phyloP scores from a whole-genome alignment of 1,284 basidiomycete genomes.

The Athelia sp. region DNA sequence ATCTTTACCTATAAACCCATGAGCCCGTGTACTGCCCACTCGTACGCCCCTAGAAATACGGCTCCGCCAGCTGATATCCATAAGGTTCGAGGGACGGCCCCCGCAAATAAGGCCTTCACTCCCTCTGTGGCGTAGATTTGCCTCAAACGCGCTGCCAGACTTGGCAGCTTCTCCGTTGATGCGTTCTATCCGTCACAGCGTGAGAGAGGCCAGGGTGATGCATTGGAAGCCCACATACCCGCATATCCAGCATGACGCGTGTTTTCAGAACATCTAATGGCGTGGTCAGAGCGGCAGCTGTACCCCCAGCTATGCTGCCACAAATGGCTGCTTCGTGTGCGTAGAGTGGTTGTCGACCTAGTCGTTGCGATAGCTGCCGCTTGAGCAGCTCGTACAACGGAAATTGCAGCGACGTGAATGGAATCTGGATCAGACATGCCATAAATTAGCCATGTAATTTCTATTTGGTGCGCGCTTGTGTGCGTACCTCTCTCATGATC shows the following conservation, averaged over 20 bases:
- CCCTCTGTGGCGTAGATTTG: conserved; percentile 79
- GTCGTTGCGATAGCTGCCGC: conserved; percentile 43
- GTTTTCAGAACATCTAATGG: conserved; percentile 98
- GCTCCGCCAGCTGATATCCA: conserved; percentile 98
- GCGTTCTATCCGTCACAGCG: conserved; percentile 37
- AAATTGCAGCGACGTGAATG: conserved; percentile 97
- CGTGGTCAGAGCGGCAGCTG: conserved; percentile 89
- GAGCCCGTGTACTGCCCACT: conserved; percentile 47
- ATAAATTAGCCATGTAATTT: conserved; percentile 4
- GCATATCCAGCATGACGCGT: conserved; percentile 90
- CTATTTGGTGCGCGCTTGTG: conserved; percentile 1
- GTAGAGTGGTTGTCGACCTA: conserved; percentile 54
- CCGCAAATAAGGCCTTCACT: conserved; percentile 73
- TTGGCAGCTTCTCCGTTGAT: conserved; percentile 45
- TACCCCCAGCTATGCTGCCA: conserved; percentile 87
- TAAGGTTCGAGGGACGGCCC: conserved; percentile 86
- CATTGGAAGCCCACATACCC: conserved; percentile 41
- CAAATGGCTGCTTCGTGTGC: conserved; percentile 88
- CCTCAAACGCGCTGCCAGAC: conserved; percentile 48
- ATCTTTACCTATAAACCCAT: too few relatives aligned
- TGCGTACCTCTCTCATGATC: conserved; percentile 67
- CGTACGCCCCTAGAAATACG: conserved; percentile 94
- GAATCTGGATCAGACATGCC: conserved; percentile 56
- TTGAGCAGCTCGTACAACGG: conserved; percentile 94
- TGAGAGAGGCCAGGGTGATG: neutral